These are phyloP conservation scores for Penicillium sp. DNA, from an alignment of 2,329 filamentous ascomycete species.

Conservation along the genomic window DNA sequence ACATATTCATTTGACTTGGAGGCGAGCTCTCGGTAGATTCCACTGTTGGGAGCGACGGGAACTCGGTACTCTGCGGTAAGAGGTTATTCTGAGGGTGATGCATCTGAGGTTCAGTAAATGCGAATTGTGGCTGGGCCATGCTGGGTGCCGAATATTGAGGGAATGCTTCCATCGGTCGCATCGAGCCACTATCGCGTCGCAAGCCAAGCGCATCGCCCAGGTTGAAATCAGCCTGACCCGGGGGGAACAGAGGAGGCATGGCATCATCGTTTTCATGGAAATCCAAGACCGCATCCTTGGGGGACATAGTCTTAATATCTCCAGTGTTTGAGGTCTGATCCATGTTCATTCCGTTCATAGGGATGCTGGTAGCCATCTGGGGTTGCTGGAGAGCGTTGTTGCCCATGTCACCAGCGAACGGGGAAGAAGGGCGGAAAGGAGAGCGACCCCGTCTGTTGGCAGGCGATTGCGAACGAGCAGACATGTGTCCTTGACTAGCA, in stretches of 20 bases:
- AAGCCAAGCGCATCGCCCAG: constrained; percentile 33
- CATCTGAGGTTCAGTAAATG: constrained; percentile 28
- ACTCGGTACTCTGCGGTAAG: constrained; percentile 45
- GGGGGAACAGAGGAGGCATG: constrained; percentile 62
- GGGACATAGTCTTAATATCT: constrained; percentile 78
- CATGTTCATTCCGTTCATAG: constrained; percentile 24
- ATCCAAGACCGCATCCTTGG: constrained; percentile 81
- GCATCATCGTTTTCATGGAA: constrained; percentile 66
- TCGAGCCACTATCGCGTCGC: constrained; percentile 31
- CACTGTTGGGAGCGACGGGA: constrained; percentile 54
- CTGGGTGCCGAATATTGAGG: constrained; percentile 36
- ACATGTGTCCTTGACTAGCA: constrained; percentile 65
- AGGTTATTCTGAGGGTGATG: constrained; percentile 27
- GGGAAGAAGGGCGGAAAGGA: constrained; percentile 67
- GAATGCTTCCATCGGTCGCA: constrained; percentile 38
- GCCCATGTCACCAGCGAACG: constrained; percentile 46
- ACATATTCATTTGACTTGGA: constrained; percentile 27
- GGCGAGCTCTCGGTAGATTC: constrained; percentile 47
- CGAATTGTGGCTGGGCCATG: constrained; percentile 45
- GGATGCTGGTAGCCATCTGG: constrained; percentile 37
- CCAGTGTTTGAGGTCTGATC: constrained; percentile 16
- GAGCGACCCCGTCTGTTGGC: constrained; percentile 59
- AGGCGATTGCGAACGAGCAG: constrained; percentile 53
- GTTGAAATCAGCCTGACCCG: constrained; percentile 48
- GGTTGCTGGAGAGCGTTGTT: constrained; percentile 29